Base-by-base conservation (phyloP, 768 basidiomycete species). In the Mycena floridula region DNA sequence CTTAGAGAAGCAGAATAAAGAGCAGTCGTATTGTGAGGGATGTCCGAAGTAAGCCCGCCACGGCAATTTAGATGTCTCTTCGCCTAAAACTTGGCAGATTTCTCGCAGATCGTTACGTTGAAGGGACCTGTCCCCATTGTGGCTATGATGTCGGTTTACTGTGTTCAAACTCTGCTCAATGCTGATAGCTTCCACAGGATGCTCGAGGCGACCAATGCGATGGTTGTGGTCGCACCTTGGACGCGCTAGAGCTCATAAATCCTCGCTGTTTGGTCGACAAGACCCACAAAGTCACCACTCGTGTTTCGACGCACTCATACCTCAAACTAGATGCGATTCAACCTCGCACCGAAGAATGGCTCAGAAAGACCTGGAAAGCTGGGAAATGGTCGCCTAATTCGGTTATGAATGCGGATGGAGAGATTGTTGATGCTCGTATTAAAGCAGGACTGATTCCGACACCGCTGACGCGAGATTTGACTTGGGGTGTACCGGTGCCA, bases 141-240 rank as follows among this genome's bases (percentile, higher is more conserved):
- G 77, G 76, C 39, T 92, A 82, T 51, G 85, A 92, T 47, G 88
- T 88, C 48, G 76, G 56, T 11, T 24, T 21, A 4, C 18, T 7
- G 23, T 37, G 16, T 21, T 20, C 42, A 42, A 43, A 28, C 25
- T 26, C 15, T 20, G 1, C 27, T 36, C 16, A 12, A n/a, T n/a
- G 47, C 20, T 5, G 35, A 37, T 50, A 22, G 50, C 5, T 16
- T 20, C 32, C 24, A 4, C 45, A 91, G 86, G 96, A 97, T 55
- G 96, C 95, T 25, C 87, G 96, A 26, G 96, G 96, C 7, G 96
- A 99, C 62, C 96, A 99, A 68, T 99, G 96, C 63, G 96, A 99
- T 63, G 73, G 81, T 43, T 99, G 96, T 62, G 82, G 85, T 37
- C 77, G 89, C 44, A 97, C 96, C 2, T 77, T 96, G 36, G 91